Percentiles rank a stretch among this genome's conserved stretches.
Evolutionary conservation across 176 grass and related monocot genomes (phyloP).

Genomic region (Bromus sterilis): DNA sequence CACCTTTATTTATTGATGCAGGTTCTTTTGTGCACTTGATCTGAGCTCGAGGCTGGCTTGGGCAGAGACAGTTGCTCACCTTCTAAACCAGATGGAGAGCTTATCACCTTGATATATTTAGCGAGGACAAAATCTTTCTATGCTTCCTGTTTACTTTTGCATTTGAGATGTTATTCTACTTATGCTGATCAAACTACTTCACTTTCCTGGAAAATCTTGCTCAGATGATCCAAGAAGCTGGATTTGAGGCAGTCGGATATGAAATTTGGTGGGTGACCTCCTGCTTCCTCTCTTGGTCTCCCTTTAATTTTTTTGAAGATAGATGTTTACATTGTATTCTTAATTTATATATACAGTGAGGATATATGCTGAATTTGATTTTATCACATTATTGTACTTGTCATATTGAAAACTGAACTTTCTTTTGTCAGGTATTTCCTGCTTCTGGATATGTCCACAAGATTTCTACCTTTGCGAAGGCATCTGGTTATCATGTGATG

Average conservation of each 20-base stretch:
- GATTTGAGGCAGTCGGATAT: no score
- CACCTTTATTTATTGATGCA: constrained; percentile 14
- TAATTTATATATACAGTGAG: no score
- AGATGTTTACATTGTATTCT: no score
- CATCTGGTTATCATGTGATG: constrained; percentile 87
- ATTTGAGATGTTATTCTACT: background rate
- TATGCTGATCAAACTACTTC: no score
- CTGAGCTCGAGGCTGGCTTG: constrained; percentile 60
- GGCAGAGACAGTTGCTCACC: constrained; percentile 50
- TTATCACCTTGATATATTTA: constrained; percentile 85
- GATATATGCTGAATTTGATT: no score
- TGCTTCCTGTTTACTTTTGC: constrained; percentile 3
- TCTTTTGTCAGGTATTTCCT: constrained; percentile 78
- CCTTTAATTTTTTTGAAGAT: no score
- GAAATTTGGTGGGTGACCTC: no score
- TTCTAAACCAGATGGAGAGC: constrained; percentile 87
- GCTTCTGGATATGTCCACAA: constrained; percentile 99
- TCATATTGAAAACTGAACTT: constrained; percentile 3
- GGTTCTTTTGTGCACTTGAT: constrained; percentile 87
- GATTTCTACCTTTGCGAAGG: constrained; percentile 96
- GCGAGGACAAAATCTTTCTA: constrained; percentile 24
- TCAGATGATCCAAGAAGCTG: no score
- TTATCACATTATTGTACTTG: constrained; percentile 12
- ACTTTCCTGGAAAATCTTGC: no score
- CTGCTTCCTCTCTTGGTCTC: no score